These are phyloP conservation scores for Mercurialis annua DNA, from an alignment of 345 rosid species.

Conservation along the genomic window DNA sequence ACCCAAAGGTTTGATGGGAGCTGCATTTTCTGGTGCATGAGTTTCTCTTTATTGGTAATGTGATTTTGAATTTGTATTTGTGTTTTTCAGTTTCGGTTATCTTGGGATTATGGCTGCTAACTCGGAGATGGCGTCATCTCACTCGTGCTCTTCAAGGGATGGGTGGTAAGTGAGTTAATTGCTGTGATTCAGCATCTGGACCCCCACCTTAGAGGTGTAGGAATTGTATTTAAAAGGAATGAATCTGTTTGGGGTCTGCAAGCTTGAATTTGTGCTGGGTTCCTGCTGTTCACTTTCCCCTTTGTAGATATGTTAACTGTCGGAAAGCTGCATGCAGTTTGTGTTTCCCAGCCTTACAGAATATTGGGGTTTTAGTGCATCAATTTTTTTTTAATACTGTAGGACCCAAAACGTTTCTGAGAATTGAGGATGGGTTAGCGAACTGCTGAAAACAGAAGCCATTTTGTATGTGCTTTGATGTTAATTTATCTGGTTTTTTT, in stretches of 20 bases:
- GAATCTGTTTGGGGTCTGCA: slow-evolving; percentile 27
- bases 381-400: slow-evolving; percentile 16
- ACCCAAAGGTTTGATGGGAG: no score
- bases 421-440: slow-evolving; percentile 28
- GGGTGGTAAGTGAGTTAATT: slow-evolving; percentile 53
- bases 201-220: slow-evolving; percentile 31
- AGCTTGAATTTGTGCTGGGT: slow-evolving; percentile 41
- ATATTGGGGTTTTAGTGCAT: slow-evolving; percentile 35
- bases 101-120: slow-evolving; percentile 32
- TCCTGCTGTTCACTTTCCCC: slow-evolving; percentile 38
- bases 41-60: background rate
- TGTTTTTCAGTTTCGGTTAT: slow-evolving; percentile 28
- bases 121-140: slow-evolving; percentile 33
- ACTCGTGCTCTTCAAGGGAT: slow-evolving; percentile 33
- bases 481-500: slow-evolving; percentile 34
- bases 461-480: slow-evolving; percentile 37
- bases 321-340: slow-evolving; percentile 39
- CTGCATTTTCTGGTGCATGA: no score
- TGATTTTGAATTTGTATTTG: background rate
- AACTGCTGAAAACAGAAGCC: slow-evolving; percentile 33
- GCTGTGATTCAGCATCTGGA: slow-evolving; percentile 38
- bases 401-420: slow-evolving; percentile 21
- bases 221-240: slow-evolving; percentile 30
- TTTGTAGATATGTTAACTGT: slow-evolving; percentile 54
- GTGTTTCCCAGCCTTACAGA: slow-evolving; percentile 34